Base-by-base conservation (phyloP, 352 stramenopile species). In the Poterioochromonas sp. region DNA sequence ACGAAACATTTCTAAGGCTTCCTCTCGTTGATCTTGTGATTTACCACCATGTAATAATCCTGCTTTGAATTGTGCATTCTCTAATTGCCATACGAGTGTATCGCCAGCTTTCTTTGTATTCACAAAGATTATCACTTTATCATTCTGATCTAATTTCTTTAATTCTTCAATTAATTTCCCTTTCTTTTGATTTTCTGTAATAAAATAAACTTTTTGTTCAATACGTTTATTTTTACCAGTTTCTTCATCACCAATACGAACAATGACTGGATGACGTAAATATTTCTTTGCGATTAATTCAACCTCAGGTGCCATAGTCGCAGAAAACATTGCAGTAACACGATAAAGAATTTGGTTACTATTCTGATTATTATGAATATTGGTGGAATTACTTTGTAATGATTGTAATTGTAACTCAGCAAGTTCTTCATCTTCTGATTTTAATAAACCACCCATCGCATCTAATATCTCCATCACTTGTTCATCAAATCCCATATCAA, bases 51-150 rank as follows among this genome's bases (percentile, higher is more conserved):
- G 94, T 44, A 99, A 84, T n/a, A 97, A 0, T 83, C 80, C 49
- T 34, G 64, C n/a, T 43, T 40, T n/a, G 32, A 29, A 71, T 37
- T n/a, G 18, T 87, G 85, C 79, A 96, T 93, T 40, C 63, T 96
- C 92, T 29, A 98, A 84, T 77, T 94, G 89, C 69, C 94, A 91
- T 32, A 86, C 90, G n/a, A 99, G 89, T n/a, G 90, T 84, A 81
- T 99, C 95, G 70, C 92, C 95, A 79, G 94, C 89, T 82, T 97
- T 97, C 89, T 99, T 99, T 81, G 97, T 92, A 85, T 99, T 99
- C 77, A 98, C 95, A 84, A 99, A 99, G n/a, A 99, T 93, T 76
- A 99, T 98, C 58, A 97, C 89, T 86, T 98, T 97, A 39, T 94
- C 87, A 77, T 79, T 0, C 87, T 84, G 76, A 89, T 86, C 2